Evolutionary conservation across 345 rosid species (phyloP).

Genomic region (Pistacia atlantica): DNA sequence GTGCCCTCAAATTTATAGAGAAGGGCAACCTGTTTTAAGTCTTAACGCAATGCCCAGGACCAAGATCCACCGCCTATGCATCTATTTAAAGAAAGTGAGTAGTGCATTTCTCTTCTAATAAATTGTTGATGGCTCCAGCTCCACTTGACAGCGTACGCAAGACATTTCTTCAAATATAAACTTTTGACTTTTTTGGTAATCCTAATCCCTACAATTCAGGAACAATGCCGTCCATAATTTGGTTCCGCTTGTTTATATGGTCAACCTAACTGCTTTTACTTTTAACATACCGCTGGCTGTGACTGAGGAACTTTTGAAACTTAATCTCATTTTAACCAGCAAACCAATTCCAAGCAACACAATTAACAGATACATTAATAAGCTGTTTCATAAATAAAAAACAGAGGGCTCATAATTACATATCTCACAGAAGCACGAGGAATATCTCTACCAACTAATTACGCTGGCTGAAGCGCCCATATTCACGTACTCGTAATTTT

Average conservation of each 20-base stretch:
- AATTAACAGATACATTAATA: background rate
- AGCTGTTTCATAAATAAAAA: background rate
- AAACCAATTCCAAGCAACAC: background rate
- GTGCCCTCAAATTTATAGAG: background rate
- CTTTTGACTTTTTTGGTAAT: background rate
- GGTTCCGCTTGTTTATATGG: background rate
- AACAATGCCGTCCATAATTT: background rate
- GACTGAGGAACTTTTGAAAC: background rate
- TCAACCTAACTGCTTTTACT: no score
- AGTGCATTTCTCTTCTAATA: background rate
- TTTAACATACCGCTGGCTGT: no score
- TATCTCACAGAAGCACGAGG: constrained; percentile 13
- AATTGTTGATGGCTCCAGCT: background rate
- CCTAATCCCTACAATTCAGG: background rate
- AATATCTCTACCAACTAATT: constrained; percentile 17
- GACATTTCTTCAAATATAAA: background rate
- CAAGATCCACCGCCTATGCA: background rate
- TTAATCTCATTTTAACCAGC: no score
- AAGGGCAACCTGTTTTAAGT: background rate
- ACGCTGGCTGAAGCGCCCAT: constrained; percentile 9
- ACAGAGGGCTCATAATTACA: constrained; percentile 10
- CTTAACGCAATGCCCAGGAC: no score
- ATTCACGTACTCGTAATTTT: background rate
- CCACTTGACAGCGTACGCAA: background rate
- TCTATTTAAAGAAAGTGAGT: background rate